A percentile compares a stretch with the other conserved stretches of the same genome.
Conservation (phyloP, 768 basidiomycete species). For the Baorangia bicolor region DNA sequence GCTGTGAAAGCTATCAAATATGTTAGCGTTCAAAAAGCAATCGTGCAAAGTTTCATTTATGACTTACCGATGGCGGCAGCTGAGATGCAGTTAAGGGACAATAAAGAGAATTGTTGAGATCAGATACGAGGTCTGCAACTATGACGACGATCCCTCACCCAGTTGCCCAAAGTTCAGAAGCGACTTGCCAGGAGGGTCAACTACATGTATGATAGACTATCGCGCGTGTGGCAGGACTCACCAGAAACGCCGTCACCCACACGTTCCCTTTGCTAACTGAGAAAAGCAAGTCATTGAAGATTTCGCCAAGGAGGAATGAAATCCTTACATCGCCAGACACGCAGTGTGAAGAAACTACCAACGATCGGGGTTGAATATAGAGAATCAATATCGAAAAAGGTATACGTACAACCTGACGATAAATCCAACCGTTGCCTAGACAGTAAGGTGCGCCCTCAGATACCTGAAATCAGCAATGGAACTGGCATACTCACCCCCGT, state of each 20-base stretch:
- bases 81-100: conserved; percentile 5
- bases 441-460: neutral
- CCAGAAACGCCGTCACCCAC: conserved; percentile 44
- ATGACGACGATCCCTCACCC: conserved; percentile 32
- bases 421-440: conserved; percentile 51
- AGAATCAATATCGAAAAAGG: neutral
- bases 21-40: neutral
- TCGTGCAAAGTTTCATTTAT: neutral
- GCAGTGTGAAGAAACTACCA: conserved; percentile 52
- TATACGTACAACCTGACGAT: conserved; percentile 54
- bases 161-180: conserved; percentile 50
- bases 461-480: neutral
- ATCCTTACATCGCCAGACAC: conserved; percentile 59
- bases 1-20: conserved; percentile 41
- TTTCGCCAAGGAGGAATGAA: conserved; percentile 6
- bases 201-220: neutral
- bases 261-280: conserved; percentile 57
- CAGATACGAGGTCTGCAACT: neutral
- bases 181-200: conserved; percentile 33
- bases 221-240: conserved; percentile 28
- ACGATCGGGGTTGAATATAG: neutral
- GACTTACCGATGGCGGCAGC: conserved; percentile 41
- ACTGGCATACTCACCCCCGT: conserved; percentile 33
- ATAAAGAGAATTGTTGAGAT: conserved; percentile 2
- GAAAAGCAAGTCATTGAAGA: neutral